Evolutionary conservation across 345 rosid species (phyloP).

Genomic region (Lepidium africanum): DNA sequence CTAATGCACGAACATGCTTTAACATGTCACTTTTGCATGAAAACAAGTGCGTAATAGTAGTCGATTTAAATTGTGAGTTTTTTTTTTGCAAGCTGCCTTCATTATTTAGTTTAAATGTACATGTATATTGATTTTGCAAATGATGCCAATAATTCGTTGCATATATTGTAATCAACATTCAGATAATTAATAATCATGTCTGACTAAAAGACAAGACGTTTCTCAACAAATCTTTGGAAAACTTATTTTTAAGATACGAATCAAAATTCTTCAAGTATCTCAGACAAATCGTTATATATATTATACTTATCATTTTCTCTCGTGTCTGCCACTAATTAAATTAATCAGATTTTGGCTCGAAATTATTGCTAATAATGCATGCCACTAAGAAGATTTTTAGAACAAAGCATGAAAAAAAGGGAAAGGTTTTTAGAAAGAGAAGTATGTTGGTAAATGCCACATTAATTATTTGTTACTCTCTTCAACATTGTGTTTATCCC

Average conservation of each 20-base stretch:
- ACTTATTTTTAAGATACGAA: neutral
- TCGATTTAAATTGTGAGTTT: too few relatives aligned
- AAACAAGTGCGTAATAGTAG: too few relatives aligned
- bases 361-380: too few relatives aligned
- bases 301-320: neutral
- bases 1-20: too few relatives aligned
- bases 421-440: too few relatives aligned
- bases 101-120: too few relatives aligned
- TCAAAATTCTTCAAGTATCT: neutral
- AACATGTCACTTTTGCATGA: too few relatives aligned
- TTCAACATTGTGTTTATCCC: neutral
- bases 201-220: neutral
- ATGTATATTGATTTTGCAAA: neutral
- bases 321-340: slow-evolving; percentile 2
- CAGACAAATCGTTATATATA: neutral
- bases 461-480: too few relatives aligned
- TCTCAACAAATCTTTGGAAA: neutral
- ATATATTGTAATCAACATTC: neutral
- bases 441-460: too few relatives aligned
- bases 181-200: neutral
- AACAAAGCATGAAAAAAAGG: too few relatives aligned
- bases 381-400: too few relatives aligned
- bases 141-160: neutral
- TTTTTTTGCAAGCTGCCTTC: too few relatives aligned
- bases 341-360: neutral